These are phyloP conservation scores for Helicocarpus griseus DNA, from an alignment of 2,329 filamentous ascomycete species.

Conservation along the genomic window DNA sequence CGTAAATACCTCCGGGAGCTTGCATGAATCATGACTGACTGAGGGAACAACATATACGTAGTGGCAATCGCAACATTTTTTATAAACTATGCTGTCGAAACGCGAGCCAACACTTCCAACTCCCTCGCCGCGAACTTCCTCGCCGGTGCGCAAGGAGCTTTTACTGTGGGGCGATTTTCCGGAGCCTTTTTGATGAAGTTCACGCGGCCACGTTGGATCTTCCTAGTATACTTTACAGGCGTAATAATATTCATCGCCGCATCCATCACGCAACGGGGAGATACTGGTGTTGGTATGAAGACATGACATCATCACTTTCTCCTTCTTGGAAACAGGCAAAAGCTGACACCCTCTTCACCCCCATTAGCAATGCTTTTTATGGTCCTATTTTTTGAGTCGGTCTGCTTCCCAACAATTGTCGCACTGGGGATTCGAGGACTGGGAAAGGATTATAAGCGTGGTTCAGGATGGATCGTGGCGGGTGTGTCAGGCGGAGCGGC, in stretches of 20 bases:
- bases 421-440: constrained; percentile 65
- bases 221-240: constrained; percentile 56
- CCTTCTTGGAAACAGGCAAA: no score
- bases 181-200: constrained; percentile 59
- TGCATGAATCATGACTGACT: neutral
- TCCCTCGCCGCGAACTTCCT: constrained; percentile 57
- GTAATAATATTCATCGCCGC: constrained; percentile 52
- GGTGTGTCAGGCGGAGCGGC: constrained; percentile 64
- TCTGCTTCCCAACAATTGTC: constrained; percentile 74
- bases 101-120: constrained; percentile 44
- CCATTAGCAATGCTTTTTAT: constrained; percentile 48
- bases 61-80: constrained; percentile 50
- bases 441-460: constrained; percentile 63
- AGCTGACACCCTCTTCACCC: no score
- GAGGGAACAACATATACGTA: constrained; percentile 11
- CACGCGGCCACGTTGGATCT: constrained; percentile 57
- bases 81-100: constrained; percentile 62
- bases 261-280: constrained; percentile 37
- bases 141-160: constrained; percentile 63
- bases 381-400: constrained; percentile 72
- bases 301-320: neutral
- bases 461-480: constrained; percentile 56
- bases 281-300: constrained; percentile 37
- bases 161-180: constrained; percentile 62
- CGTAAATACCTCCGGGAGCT: no score